Conservation (phyloP, 768 basidiomycete species). For the Pisolithus marmoratus region DNA sequence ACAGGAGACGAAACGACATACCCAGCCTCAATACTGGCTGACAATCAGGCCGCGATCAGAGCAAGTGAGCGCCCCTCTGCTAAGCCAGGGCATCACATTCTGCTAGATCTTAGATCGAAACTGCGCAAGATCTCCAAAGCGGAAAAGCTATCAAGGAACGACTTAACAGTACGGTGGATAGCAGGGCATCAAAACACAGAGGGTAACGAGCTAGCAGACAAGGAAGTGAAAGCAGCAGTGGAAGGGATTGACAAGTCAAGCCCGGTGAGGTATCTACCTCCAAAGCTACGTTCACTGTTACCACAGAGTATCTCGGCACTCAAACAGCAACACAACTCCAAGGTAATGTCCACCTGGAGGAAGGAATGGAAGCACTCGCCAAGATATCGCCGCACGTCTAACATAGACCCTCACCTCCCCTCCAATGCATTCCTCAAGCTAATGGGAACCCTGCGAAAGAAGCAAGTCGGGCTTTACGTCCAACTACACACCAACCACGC, state of each 20-base stretch:
- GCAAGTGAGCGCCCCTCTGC: background rate
- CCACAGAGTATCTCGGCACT: constrained; percentile 1
- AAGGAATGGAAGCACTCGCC: constrained; percentile 2
- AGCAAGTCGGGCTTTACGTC: constrained; percentile 17
- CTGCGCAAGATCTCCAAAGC: background rate
- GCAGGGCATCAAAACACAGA: constrained; percentile 12
- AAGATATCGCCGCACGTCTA: background rate
- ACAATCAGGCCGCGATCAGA: constrained; percentile 7
- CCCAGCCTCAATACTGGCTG: constrained; percentile 1
- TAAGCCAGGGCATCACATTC: constrained; percentile 6
- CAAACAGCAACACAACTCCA: background rate
- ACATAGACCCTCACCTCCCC: background rate
- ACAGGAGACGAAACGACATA: background rate
- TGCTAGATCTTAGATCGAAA: constrained; percentile 1
- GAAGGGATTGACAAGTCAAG: background rate
- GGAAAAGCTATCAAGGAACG: background rate
- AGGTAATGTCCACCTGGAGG: background rate
- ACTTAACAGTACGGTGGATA: constrained; percentile 10
- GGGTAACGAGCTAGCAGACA: constrained; percentile 19
- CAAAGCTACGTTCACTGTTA: background rate
- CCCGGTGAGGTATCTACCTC: background rate
- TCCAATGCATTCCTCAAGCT: constrained; percentile 1
- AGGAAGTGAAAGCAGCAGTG: constrained; percentile 17
- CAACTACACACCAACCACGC: constrained; percentile 30
- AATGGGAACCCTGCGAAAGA: constrained; percentile 2